Conservation (phyloP, 306 rosid species). For the Pachyrhizus erosus region DNA sequence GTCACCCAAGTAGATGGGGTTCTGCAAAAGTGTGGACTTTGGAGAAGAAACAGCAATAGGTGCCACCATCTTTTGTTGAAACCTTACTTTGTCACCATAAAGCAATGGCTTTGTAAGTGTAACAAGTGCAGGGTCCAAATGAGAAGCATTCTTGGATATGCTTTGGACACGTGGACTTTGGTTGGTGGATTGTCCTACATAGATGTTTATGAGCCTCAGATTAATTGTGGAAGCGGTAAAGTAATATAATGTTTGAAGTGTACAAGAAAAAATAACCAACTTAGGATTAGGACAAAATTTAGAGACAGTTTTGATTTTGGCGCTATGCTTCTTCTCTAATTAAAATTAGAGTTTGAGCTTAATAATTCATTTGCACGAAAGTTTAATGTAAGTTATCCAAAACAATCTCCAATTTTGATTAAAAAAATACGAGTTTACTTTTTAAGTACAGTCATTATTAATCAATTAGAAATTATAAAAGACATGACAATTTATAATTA, state of each 20-base stretch:
- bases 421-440: background rate
- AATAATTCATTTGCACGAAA: background rate
- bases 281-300: background rate
- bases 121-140: background rate
- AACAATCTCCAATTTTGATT: background rate
- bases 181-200: conserved; percentile 45
- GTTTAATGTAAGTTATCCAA: background rate
- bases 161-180: conserved; percentile 78
- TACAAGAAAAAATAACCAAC: background rate
- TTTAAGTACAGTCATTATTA: background rate
- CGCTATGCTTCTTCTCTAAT: background rate
- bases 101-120: conserved; percentile 2
- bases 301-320: background rate
- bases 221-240: conserved; percentile 52
- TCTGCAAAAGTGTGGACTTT: conserved; percentile 65
- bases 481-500: too few relatives aligned
- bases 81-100: conserved; percentile 20
- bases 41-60: conserved; percentile 63
- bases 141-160: conserved; percentile 53
- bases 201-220: conserved; percentile 45
- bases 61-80: conserved; percentile 55
- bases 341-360: background rate
- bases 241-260: background rate
- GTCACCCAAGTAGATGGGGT: conserved; percentile 51
- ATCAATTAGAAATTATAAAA: too few relatives aligned